Conservation (phyloP, 176 grass and related monocot species). For the Lolium rigidum region DNA sequence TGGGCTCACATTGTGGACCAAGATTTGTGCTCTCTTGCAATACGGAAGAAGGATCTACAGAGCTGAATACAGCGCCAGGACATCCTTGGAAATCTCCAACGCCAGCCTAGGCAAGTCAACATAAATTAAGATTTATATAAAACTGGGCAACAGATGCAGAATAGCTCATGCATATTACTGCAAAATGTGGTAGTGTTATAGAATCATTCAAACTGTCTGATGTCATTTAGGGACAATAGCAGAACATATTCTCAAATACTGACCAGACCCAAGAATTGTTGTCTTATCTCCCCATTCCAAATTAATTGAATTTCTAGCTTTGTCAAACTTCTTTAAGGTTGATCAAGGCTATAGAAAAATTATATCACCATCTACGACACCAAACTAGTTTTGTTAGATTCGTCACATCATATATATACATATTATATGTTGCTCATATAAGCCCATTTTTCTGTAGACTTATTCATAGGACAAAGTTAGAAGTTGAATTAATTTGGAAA, state of each 20-base stretch:
- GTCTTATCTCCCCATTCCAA: no score
- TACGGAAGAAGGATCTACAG: constrained; percentile 39
- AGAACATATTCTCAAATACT: constrained; percentile 15
- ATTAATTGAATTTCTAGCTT: no score
- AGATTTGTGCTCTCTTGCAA: constrained; percentile 38
- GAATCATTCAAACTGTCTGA: not conserved
- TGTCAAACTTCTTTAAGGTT: no score
- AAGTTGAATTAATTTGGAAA: no score
- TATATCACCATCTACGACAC: no score
- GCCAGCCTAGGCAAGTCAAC: constrained; percentile 22
- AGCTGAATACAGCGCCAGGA: constrained; percentile 22
- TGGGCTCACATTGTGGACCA: constrained; percentile 21
- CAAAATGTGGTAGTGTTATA: not conserved
- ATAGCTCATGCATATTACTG: constrained; percentile 22
- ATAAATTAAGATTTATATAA: constrained; percentile 18
- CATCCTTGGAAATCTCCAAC: constrained; percentile 25
- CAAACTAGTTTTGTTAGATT: no score
- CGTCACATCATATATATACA: no score
- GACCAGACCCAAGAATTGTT: not conserved
- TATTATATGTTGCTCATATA: no score
- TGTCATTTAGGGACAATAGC: not conserved
- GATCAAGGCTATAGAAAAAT: no score
- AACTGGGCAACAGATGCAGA: not conserved
- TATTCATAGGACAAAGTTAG: no score
- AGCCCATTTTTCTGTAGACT: no score